Percentiles rank a stretch among this genome's conserved stretches.
phyloP scores from a whole-genome alignment of 345 rosid species.

The Trapa bicornis region DNA sequence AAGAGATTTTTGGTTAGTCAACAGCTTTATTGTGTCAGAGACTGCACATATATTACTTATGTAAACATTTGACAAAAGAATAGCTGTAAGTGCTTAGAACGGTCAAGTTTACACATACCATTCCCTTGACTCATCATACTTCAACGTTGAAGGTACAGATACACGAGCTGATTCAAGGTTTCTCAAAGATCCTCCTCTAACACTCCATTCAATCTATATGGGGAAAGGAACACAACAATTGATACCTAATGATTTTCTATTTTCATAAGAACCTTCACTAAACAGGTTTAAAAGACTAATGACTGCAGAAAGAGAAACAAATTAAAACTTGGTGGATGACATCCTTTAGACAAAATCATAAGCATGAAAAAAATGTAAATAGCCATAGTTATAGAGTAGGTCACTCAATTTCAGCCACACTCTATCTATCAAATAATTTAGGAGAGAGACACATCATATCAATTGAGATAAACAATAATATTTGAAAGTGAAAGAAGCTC shows the following conservation, averaged over 20 bases:
- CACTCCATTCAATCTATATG: constrained; percentile 75
- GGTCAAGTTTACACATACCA: constrained; percentile 36
- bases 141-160: constrained; percentile 69
- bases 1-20: background rate
- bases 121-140: constrained; percentile 60
- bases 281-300: background rate
- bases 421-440: background rate
- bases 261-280: too few species aligned
- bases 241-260: background rate
- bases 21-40: background rate
- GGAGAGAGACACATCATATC: background rate
- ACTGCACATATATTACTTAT: background rate
- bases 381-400: background rate
- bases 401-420: background rate
- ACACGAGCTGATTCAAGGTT: constrained; percentile 90
- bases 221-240: background rate
- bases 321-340: background rate
- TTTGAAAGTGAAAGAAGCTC: background rate
- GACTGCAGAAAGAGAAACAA: background rate
- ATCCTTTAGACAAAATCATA: background rate
- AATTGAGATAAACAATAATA: background rate
- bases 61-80: background rate
- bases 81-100: background rate
- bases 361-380: background rate
- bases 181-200: constrained; percentile 73